Conservation (phyloP, 495 filamentous ascomycete species). For the Penicillium odoratum region DNA sequence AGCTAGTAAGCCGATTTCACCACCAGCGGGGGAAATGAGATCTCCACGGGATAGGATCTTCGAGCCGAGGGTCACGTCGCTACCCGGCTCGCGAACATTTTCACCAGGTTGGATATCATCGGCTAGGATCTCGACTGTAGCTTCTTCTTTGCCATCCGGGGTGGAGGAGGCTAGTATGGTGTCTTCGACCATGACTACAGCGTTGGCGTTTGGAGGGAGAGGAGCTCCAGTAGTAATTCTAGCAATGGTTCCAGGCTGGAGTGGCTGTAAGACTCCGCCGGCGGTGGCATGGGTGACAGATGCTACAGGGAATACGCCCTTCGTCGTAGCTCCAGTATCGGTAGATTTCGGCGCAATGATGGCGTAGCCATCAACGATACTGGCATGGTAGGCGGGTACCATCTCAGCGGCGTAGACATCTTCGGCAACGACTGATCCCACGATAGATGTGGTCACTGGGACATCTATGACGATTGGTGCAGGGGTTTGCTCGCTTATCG, state of each 20-base stretch:
- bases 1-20: constrained; percentile 86
- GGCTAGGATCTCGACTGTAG: constrained; percentile 79
- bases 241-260: constrained; percentile 75
- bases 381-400: constrained; percentile 91
- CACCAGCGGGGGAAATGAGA: constrained; percentile 77
- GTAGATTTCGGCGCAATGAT: constrained; percentile 52
- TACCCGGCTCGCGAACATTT: constrained; percentile 89
- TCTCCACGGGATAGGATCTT: constrained; percentile 74
- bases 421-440: constrained; percentile 77
- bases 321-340: constrained; percentile 56
- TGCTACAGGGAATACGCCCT: constrained; percentile 81
- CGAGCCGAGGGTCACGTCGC: constrained; percentile 71
- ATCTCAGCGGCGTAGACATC: constrained; percentile 77
- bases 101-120: constrained; percentile 73
- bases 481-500: constrained; percentile 71
- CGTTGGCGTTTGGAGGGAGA: constrained; percentile 81
- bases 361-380: constrained; percentile 97
- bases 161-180: constrained; percentile 71
- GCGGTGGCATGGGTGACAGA: constrained; percentile 82
- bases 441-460: constrained; percentile 60
- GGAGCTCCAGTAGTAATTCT: constrained; percentile 94
- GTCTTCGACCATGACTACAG: constrained; percentile 98
- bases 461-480: constrained; percentile 51
- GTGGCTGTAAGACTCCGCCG: constrained; percentile 53
- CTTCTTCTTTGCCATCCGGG: constrained; percentile 80